Evolutionary conservation across 805 yeast species (phyloP).

Genomic region (Myxozyma udenii): DNA sequence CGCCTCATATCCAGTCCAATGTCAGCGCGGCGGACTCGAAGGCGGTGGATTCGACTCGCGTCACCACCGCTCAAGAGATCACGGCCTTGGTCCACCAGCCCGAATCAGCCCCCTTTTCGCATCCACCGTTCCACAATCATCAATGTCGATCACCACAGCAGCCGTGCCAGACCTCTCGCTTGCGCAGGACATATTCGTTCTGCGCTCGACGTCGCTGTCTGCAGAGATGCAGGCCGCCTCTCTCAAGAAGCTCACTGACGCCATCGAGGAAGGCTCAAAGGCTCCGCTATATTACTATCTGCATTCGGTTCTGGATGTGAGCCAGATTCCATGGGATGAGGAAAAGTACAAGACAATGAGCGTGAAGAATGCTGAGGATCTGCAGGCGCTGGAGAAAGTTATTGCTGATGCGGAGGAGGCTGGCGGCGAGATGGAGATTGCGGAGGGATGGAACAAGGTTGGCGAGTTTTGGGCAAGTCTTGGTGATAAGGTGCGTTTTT

Average conservation of each 20-base stretch:
- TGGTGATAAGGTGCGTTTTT: constrained; percentile 75
- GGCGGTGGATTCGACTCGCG: not conserved
- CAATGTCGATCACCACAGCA: constrained; percentile 34
- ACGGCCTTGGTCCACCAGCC: too few relatives aligned
- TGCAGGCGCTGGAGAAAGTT: constrained; percentile 46
- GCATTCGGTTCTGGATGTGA: constrained; percentile 44
- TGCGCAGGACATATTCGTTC: constrained; percentile 73
- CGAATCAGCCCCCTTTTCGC: too few relatives aligned
- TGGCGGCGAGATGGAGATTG: constrained; percentile 82
- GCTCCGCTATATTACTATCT: constrained; percentile 82
- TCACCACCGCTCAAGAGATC: constrained; percentile 34
- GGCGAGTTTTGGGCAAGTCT: constrained; percentile 86
- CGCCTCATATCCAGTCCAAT: too few relatives aligned
- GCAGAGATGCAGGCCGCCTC: constrained; percentile 44
- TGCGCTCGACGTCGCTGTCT: constrained; percentile 44
- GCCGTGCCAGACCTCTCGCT: constrained; percentile 74
- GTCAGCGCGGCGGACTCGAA: too few relatives aligned
- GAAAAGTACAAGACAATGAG: constrained; percentile 50
- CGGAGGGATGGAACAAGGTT: constrained; percentile 70
- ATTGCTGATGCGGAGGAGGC: constrained; percentile 58
- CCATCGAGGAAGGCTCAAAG: constrained; percentile 60
- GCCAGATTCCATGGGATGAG: constrained; percentile 58
- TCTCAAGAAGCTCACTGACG: constrained; percentile 47
- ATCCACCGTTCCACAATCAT: too few relatives aligned
- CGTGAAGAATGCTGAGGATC: constrained; percentile 53